Evolutionary conservation across 495 filamentous ascomycete species (phyloP).

Genomic region (Aspergillus sclerotioniger): DNA sequence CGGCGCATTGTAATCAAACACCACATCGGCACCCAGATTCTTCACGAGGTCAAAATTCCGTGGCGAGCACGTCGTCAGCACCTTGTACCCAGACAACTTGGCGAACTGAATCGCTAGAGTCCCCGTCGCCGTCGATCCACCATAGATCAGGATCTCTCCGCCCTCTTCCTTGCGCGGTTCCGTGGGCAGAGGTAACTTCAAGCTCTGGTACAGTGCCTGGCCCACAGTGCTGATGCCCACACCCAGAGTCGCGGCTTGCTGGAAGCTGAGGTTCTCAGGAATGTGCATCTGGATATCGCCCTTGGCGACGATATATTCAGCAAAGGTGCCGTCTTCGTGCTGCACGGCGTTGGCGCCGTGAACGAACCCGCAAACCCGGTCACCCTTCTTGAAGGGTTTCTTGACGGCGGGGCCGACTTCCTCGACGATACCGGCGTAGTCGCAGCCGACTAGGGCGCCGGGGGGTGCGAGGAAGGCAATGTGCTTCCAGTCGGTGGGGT

Average conservation of each 20-base stretch:
- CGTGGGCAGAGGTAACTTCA: neutral
- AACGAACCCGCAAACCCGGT: constrained; percentile 1
- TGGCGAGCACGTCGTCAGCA: constrained; percentile 4
- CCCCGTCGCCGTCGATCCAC: neutral
- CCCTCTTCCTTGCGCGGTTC: neutral
- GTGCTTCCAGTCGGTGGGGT: constrained; percentile 7
- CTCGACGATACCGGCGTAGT: constrained; percentile 4
- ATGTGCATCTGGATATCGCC: neutral
- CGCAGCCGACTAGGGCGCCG: neutral
- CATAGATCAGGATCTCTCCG: neutral
- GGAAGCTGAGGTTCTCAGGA: constrained; percentile 1
- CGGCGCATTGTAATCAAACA: neutral
- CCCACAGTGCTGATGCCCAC: constrained; percentile 6
- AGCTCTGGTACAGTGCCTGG: constrained; percentile 1
- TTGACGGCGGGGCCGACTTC: neutral
- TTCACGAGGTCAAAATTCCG: constrained; percentile 2
- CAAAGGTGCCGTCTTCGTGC: constrained; percentile 2
- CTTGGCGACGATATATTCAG: constrained; percentile 1
- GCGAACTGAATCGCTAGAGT: neutral
- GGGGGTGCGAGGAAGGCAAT: neutral
- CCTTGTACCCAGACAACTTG: constrained; percentile 2
- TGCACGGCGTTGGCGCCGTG: constrained; percentile 5
- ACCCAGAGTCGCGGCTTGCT: neutral
- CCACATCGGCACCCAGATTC: neutral
- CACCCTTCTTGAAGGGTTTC: neutral